These are phyloP conservation scores for Eleusine coracana DNA, from an alignment of 176 grass and related monocot species.

Conservation along the genomic window DNA sequence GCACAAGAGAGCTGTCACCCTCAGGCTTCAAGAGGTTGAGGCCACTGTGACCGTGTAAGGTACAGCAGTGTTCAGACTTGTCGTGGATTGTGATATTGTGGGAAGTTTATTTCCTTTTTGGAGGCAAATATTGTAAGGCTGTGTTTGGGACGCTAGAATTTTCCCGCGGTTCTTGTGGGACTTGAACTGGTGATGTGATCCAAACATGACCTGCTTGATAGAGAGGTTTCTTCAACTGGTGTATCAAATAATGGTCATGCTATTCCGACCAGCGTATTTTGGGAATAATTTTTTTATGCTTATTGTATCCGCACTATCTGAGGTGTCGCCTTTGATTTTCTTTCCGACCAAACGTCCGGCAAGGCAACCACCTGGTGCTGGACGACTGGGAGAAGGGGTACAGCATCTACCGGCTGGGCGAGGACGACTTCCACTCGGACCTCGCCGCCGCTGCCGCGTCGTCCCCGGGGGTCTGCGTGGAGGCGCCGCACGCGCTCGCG, in stretches of 20 bases:
- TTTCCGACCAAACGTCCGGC: no score
- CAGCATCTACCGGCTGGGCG: no score
- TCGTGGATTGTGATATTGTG: not conserved
- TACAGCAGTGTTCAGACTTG: conserved; percentile 5
- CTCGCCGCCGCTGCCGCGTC: no score
- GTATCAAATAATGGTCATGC: not conserved
- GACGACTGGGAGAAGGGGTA: no score
- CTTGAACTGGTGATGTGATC: not conserved
- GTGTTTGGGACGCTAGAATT: not conserved
- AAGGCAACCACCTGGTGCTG: no score
- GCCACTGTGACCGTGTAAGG: conserved; percentile 57
- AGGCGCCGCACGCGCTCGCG: no score
- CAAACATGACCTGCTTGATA: not conserved
- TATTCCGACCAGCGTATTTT: not conserved
- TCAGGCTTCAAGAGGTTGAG: conserved; percentile 75
- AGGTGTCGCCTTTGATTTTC: no score
- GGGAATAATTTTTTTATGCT: no score
- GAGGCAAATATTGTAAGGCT: not conserved
- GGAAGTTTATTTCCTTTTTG: not conserved
- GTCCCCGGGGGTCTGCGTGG: no score
- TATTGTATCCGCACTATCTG: no score
- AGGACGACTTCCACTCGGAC: no score
- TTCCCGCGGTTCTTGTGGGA: not conserved
- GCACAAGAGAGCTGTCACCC: conserved; percentile 92
- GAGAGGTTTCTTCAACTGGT: conserved; percentile 3